Evolutionary conservation across 2,329 filamentous ascomycete genomes (phyloP).

Genomic region (Ophiocordyceps sinensis): DNA sequence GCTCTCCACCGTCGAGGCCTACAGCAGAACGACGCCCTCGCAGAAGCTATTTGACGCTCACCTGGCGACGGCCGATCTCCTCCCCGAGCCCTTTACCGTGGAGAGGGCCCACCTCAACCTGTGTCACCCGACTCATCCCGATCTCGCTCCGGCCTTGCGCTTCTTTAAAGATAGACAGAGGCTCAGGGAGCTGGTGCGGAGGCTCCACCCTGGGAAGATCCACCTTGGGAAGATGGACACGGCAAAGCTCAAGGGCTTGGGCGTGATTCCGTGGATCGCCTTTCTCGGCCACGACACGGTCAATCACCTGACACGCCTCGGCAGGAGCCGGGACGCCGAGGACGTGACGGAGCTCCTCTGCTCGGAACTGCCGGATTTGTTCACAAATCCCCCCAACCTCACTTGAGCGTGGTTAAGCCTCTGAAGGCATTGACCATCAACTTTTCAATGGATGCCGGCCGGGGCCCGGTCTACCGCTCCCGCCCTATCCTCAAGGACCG

Average conservation of each 20-base stretch:
- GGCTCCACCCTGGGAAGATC: conserved; percentile 10
- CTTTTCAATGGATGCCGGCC: too few relatives aligned
- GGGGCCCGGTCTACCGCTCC: too few relatives aligned
- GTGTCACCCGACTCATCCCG: conserved; percentile 37
- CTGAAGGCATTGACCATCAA: too few relatives aligned
- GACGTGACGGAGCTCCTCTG: conserved; percentile 22
- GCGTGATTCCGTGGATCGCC: conserved; percentile 19
- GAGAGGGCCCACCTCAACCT: conserved; percentile 40
- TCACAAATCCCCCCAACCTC: conserved; percentile 9
- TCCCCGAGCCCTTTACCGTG: conserved; percentile 21
- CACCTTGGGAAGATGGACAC: conserved; percentile 13
- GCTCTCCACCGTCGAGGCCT: conserved; percentile 36
- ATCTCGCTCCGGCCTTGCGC: conserved; percentile 29
- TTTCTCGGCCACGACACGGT: conserved; percentile 32
- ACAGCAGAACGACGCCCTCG: conserved; percentile 28
- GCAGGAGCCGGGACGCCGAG: conserved; percentile 25
- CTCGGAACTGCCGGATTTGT: conserved; percentile 17
- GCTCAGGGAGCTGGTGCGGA: conserved; percentile 13
- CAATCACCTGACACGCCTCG: conserved; percentile 25
- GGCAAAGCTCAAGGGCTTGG: conserved; percentile 16
- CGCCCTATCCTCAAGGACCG: too few relatives aligned
- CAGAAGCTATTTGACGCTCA: conserved; percentile 37
- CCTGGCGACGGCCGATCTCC: conserved; percentile 27
- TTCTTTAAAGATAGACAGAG: conserved; percentile 24
- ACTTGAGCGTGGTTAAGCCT: conserved; percentile 4